Percentiles rank a stretch among this genome's conserved stretches.
Evolutionary conservation across 2,329 filamentous ascomycete species (phyloP).

Genomic region (Scytalidium lignicola): DNA sequence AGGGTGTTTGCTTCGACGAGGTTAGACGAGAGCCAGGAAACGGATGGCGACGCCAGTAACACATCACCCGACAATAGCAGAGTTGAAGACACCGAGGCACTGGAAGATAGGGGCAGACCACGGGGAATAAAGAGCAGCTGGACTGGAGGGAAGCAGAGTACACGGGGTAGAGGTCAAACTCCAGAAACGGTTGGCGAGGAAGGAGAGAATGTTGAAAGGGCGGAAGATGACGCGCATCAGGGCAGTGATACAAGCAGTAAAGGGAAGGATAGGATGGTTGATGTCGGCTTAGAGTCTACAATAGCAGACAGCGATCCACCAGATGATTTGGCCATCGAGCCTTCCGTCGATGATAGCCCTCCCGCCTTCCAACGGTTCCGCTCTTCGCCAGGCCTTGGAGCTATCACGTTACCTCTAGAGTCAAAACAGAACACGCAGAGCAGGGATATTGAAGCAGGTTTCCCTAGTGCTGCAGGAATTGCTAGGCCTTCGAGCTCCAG

Average conservation of each 20-base stretch:
- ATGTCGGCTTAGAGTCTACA: constrained; percentile 74
- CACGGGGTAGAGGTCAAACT: constrained; percentile 19
- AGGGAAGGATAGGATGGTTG: constrained; percentile 68
- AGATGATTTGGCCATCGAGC: constrained; percentile 53
- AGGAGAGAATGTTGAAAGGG: constrained; percentile 21
- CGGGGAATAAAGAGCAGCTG: constrained; percentile 59
- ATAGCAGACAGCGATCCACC: constrained; percentile 56
- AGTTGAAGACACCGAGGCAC: constrained; percentile 39
- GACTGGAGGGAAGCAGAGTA: constrained; percentile 41
- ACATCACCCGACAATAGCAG: constrained; percentile 49
- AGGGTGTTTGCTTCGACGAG: constrained; percentile 81
- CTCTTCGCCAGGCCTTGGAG: constrained; percentile 20
- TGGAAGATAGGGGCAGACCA: constrained; percentile 39
- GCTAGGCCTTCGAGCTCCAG: constrained; percentile 23
- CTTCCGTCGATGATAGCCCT: constrained; percentile 46
- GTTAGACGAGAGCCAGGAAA: constrained; percentile 79
- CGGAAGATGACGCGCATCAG: constrained; percentile 19
- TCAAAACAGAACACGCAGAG: constrained; percentile 12
- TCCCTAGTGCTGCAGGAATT: constrained; percentile 10
- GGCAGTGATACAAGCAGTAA: constrained; percentile 32
- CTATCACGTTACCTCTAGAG: constrained; percentile 24
- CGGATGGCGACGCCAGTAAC: constrained; percentile 65
- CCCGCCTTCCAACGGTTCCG: constrained; percentile 59
- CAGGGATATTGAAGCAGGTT: constrained; percentile 17
- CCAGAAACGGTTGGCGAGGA: constrained; percentile 32